These are phyloP conservation scores for Solanum pimpinellifolium DNA, from an alignment of 257 asterid species.

Conservation along the genomic window DNA sequence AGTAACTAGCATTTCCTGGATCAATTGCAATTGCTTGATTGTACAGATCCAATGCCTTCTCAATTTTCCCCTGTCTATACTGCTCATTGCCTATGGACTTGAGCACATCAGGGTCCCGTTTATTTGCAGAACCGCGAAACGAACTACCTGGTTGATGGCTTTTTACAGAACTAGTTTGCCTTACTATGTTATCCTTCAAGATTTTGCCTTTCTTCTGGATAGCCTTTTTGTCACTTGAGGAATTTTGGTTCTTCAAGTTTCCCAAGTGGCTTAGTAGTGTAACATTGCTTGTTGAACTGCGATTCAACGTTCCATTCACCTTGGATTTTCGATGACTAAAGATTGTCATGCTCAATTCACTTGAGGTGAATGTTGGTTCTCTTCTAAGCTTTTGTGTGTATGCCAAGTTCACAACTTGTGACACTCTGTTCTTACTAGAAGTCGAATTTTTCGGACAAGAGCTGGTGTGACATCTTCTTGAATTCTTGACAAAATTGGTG, in stretches of 20 bases:
- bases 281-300: slow-evolving; percentile 28
- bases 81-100: slow-evolving; percentile 66
- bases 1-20: slow-evolving; percentile 61
- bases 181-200: slow-evolving; percentile 26
- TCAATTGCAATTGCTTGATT: slow-evolving; percentile 66
- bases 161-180: slow-evolving; percentile 15
- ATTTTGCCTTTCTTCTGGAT: background rate
- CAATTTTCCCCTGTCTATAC: slow-evolving; percentile 55
- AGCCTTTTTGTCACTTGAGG: slow-evolving; percentile 5
- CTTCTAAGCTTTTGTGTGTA: slow-evolving; percentile 17
- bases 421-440: slow-evolving; percentile 7
- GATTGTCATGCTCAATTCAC: slow-evolving; percentile 27
- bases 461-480: background rate
- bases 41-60: slow-evolving; percentile 58
- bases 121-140: slow-evolving; percentile 21
- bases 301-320: background rate
- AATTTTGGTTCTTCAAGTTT: slow-evolving; percentile 15
- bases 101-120: slow-evolving; percentile 66
- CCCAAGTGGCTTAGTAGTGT: slow-evolving; percentile 29
- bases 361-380: slow-evolving; percentile 22
- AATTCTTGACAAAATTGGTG: background rate
- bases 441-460: background rate
- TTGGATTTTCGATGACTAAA: slow-evolving; percentile 10
- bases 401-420: slow-evolving; percentile 21
- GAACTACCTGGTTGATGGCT: slow-evolving; percentile 36